Evolutionary conservation across 1,139 yeast species (phyloP).

Genomic region (Hansenula lynferdii): DNA sequence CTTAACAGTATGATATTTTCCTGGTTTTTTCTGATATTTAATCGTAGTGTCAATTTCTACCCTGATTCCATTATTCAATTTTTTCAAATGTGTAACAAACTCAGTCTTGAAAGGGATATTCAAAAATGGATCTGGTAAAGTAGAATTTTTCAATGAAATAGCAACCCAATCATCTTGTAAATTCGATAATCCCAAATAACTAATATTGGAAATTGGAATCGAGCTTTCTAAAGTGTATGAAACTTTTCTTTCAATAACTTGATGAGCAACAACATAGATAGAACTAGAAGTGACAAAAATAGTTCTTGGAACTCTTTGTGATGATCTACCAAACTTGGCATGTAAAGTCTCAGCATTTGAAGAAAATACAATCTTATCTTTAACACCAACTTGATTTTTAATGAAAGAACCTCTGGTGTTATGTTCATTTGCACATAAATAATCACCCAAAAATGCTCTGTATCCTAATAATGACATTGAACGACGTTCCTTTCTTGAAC

Average conservation of each 20-base stretch:
- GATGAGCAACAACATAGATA: slow-evolving; percentile 69
- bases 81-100: slow-evolving; percentile 69
- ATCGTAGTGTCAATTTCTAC: slow-evolving; percentile 71
- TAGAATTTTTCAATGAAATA: slow-evolving; percentile 50
- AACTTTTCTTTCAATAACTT: slow-evolving; percentile 67
- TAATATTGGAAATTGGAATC: slow-evolving; percentile 57
- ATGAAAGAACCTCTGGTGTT: slow-evolving; percentile 71
- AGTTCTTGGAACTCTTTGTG: slow-evolving; percentile 70
- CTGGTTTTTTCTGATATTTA: slow-evolving; percentile 87
- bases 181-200: slow-evolving; percentile 63
- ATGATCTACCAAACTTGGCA: slow-evolving; percentile 90
- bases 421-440: slow-evolving; percentile 74
- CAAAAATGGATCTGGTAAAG: slow-evolving; percentile 73
- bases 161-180: slow-evolving; percentile 95
- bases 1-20: slow-evolving; percentile 72
- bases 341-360: slow-evolving; percentile 74
- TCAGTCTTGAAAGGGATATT: slow-evolving; percentile 89
- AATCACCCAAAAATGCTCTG: slow-evolving; percentile 93
- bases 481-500: slow-evolving; percentile 84
- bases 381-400: slow-evolving; percentile 61
- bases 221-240: slow-evolving; percentile 61
- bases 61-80: slow-evolving; percentile 50
- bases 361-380: slow-evolving; percentile 72
- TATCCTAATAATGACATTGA: slow-evolving; percentile 83
- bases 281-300: slow-evolving; percentile 60